phyloP scores from a whole-genome alignment of 331 rosid genomes.

The Quercus lobata region DNA sequence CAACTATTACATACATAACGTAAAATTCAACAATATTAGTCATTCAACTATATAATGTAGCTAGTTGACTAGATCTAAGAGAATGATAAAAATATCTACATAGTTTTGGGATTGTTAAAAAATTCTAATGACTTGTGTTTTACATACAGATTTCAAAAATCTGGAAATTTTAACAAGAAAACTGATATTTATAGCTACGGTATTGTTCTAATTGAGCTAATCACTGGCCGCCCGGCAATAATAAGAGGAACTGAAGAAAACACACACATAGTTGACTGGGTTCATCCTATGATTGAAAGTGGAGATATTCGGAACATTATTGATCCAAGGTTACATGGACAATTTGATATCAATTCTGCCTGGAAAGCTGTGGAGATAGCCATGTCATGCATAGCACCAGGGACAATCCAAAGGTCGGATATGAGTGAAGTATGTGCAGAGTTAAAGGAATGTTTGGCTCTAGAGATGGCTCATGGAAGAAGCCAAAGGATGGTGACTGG shows the following conservation, averaged over 20 bases:
- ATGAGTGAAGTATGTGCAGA: slow-evolving; percentile 11
- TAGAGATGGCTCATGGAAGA: slow-evolving; percentile 19
- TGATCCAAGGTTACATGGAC: slow-evolving; percentile 19
- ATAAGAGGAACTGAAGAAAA: not conserved
- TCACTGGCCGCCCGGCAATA: slow-evolving; percentile 23
- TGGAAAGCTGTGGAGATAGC: slow-evolving; percentile 17
- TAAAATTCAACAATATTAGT: too few species aligned
- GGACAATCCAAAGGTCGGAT: slow-evolving; percentile 18
- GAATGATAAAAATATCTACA: not conserved
- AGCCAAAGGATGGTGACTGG: too few species aligned
- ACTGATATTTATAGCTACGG: slow-evolving; percentile 34
- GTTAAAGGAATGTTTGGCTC: slow-evolving; percentile 4
- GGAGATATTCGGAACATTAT: slow-evolving; percentile 22
- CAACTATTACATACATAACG: too few species aligned
- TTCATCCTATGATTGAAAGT: slow-evolving; percentile 13
- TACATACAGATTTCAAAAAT: slow-evolving; percentile 5
- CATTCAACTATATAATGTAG: too few species aligned
- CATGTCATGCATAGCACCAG: slow-evolving; percentile 1
- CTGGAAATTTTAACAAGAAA: slow-evolving; percentile 16
- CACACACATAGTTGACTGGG: slow-evolving; percentile 32
- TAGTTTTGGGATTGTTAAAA: slow-evolving; percentile 12
- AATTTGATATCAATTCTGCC: slow-evolving; percentile 9
- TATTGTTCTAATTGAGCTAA: slow-evolving; percentile 29
- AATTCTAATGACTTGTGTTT: not conserved
- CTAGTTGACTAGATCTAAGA: too few species aligned